phyloP scores from a whole-genome alignment of 805 yeast species.

The Barnettozyma sucrosica region DNA sequence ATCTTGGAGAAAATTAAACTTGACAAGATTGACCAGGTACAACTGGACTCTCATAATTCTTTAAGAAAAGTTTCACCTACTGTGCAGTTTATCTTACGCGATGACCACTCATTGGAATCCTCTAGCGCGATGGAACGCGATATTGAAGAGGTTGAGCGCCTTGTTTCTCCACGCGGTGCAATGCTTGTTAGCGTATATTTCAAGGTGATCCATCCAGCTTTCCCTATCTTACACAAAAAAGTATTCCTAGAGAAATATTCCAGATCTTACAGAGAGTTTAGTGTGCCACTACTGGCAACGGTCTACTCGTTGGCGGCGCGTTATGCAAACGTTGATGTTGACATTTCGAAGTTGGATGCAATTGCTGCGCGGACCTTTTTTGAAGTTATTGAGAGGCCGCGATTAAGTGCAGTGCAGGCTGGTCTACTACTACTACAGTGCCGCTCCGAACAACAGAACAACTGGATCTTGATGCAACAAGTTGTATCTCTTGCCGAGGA shows the following conservation, averaged over 20 bases:
- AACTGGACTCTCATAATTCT: constrained; percentile 57
- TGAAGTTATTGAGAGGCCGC: constrained; percentile 79
- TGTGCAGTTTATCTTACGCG: constrained; percentile 71
- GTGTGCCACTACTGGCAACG: constrained; percentile 87
- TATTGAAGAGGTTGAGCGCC: constrained; percentile 76
- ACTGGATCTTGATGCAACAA: constrained; percentile 83
- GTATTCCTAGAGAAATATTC: constrained; percentile 89
- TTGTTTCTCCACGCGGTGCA: constrained; percentile 91
- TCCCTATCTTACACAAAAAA: constrained; percentile 85
- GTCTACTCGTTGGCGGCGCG: constrained; percentile 69
- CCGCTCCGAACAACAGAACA: constrained; percentile 51
- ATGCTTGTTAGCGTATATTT: constrained; percentile 74
- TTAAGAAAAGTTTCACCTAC: constrained; percentile 74
- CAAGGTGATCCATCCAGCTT: constrained; percentile 81
- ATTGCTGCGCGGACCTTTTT: constrained; percentile 60
- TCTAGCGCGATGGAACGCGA: constrained; percentile 66
- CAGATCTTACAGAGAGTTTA: constrained; percentile 84
- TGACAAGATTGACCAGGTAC: constrained; percentile 76
- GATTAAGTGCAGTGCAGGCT: constrained; percentile 87
- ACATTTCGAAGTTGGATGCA: constrained; percentile 47
- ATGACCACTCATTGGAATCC: constrained; percentile 69
- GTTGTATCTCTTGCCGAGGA: constrained; percentile 87
- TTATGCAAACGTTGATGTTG: constrained; percentile 38
- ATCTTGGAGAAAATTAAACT: constrained; percentile 59
- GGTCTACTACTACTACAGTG: constrained; percentile 72